Evolutionary conservation across 805 yeast genomes (phyloP), one percentile per base, ranked within the genome.

Genomic region (Myxozyma melibiosi): DNA sequence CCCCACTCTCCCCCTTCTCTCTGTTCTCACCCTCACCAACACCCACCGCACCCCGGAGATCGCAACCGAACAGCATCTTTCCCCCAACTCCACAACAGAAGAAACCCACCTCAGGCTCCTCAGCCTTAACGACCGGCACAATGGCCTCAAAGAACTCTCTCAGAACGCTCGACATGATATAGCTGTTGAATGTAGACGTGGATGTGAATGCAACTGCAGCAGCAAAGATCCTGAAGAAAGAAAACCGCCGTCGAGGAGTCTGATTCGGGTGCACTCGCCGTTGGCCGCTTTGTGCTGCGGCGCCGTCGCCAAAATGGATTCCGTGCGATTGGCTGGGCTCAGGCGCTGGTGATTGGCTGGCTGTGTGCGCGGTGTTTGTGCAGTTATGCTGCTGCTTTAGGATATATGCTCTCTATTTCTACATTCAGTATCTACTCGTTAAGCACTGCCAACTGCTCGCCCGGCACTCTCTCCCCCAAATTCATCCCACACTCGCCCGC

Each of bases 101-200:
- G 4, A 13, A 25, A 28, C 61, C 31, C 51, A 57, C 62, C 55
- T 49, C 62, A n/a, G 62, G 62, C 61, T 55, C 63, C 55, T 58
- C 63, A 11, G 63, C 63, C 55, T 58, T 55, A 30, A 55, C 51
- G 31, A 59, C 57, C 13, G 63, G 63, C 25, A 57, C 60, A 44
- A 58, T 48, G 25, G 63, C 57, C 54, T 55, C 61, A 33, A 55
- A 55, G 40, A 58, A 55, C 18, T 50, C 49, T 37, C 48, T 33
- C 46, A 58, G 46, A 27, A 49, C 30, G 44, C 54, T 55, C 16
- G 50, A 33, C 50, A 45, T 45, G 20, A n/a, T n/a, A n/a, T n/a
- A n/a, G 16, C 31, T 22, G 13, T 42, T 42, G 9, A 13, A 8
- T 40, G 13, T 18, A 5, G 8, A 6, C 20, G 25, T 38, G 41